Base-by-base conservation (phyloP, 2,329 filamentous ascomycete species). In the Arthrobotrys pseudoclavata region DNA sequence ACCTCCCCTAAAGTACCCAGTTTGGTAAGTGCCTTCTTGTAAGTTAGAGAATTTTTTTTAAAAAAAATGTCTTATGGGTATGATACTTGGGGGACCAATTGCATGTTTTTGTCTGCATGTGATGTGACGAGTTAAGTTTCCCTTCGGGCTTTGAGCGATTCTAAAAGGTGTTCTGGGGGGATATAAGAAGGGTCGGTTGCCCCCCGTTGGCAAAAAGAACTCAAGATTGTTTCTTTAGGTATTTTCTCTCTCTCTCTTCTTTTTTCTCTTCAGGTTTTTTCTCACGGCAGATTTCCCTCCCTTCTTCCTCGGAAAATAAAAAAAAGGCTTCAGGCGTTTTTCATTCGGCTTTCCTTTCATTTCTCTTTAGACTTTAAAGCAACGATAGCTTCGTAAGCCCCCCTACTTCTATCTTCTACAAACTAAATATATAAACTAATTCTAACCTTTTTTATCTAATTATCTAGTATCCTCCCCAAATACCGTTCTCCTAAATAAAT, bases 161-260 rank as follows among this genome's bases (percentile, higher is more conserved):
- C 18, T n/a, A 47, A 34, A 34, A 34, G 31, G 31, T 5, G 7
- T 31, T 26, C 22, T 26, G 47, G 47, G 10, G 26, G 18, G n/a
- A 42, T 60, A 60, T 60, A 60, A 60, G 55, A 60, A 60, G 55
- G 52, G 55, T 60, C 55, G 55, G 55, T 60, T 42, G 55, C 34
- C 55, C 52, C 55, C 55, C 31, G 55, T 42, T 40, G 55, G 55
- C 55, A 60, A 60, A 60, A 60, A 60, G 55, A 42, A 40, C 55
- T 60, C 55, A 60, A 55, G 18, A 34, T 57, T 24, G n/a, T 60
- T 60, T 60, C 55, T 60, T 60, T 60, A 60, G 55, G 55, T 42
- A 60, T 60, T 60, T 60, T 60, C 15, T 37, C 31, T 40, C n/a
- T 55, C 31, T 40, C 52, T 10, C 24, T 18, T 37, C 22, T 57